Conservation (phyloP, 2,329 filamentous ascomycete genomes). For the Zasmidium citrigriseum region DNA sequence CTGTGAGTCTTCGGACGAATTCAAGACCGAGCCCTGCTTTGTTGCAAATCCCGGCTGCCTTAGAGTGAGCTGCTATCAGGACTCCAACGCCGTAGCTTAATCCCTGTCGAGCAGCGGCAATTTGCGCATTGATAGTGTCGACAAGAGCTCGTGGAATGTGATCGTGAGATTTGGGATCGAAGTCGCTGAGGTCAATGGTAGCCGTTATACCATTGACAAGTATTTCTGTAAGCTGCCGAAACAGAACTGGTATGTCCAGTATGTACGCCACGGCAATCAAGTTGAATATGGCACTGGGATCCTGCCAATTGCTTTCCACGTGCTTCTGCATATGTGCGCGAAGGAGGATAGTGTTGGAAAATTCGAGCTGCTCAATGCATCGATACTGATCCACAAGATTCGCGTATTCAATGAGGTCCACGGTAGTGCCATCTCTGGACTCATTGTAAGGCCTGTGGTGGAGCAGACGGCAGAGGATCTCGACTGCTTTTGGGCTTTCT, state of each 20-base stretch:
- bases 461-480: neutral
- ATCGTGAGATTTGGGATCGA: neutral
- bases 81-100: neutral
- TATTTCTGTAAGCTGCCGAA: neutral
- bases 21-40: neutral
- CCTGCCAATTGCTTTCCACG: neutral
- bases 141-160: neutral
- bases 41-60: neutral
- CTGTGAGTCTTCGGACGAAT: no score
- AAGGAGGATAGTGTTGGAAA: neutral
- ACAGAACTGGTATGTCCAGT: neutral
- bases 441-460: neutral
- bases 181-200: neutral
- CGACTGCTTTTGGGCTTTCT: neutral
- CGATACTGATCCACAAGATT: neutral
- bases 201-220: neutral
- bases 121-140: neutral
- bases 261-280: neutral
- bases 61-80: neutral
- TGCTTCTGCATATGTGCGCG: neutral
- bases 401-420: neutral
- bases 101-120: neutral
- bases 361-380: neutral
- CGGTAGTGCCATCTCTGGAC: neutral
- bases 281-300: neutral